Evolutionary conservation across 805 yeast genomes (phyloP).

Genomic region (fission yeast (Schizosaccharomyces pombe)): DNA sequence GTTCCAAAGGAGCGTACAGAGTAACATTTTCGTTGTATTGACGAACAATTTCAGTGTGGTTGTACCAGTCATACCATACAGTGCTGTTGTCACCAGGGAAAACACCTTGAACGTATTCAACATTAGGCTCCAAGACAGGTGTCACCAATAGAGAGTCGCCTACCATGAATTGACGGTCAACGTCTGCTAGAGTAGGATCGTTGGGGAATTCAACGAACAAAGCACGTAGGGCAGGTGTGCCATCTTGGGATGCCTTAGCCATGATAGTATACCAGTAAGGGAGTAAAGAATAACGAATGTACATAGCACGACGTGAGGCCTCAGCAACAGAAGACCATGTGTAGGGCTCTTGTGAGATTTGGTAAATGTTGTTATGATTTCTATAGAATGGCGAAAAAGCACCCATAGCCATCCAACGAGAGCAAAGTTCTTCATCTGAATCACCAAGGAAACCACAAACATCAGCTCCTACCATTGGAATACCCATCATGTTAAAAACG

Average conservation of each 20-base stretch:
- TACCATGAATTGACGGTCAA: slow-evolving; percentile 51
- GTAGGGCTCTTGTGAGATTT: slow-evolving; percentile 16
- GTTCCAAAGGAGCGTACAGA: slow-evolving; percentile 22
- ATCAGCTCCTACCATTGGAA: slow-evolving; percentile 7
- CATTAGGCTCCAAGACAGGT: slow-evolving; percentile 38
- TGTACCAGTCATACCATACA: slow-evolving; percentile 7
- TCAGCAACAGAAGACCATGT: slow-evolving; percentile 16
- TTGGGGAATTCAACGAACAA: slow-evolving; percentile 33
- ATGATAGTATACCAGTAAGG: slow-evolving; percentile 49
- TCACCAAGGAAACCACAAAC: slow-evolving; percentile 7
- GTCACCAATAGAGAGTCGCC: slow-evolving; percentile 33
- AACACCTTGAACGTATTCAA: slow-evolving; percentile 17
- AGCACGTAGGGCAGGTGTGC: slow-evolving; percentile 43
- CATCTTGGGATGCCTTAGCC: slow-evolving; percentile 27
- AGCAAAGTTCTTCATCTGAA: slow-evolving; percentile 14
- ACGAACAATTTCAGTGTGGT: slow-evolving; percentile 18
- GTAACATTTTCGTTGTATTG: slow-evolving; percentile 10
- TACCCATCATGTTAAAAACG: slow-evolving; percentile 16
- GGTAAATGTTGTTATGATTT: slow-evolving; percentile 15
- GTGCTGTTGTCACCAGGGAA: slow-evolving; percentile 18
- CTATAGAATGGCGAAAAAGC: slow-evolving; percentile 19
- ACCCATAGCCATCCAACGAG: slow-evolving; percentile 18
- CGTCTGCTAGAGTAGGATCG: slow-evolving; percentile 16
- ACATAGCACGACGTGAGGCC: slow-evolving; percentile 15
- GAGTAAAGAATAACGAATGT: slow-evolving; percentile 25